Conservation (phyloP, 78 protist species). For the Protostelium mycophagum region DNA sequence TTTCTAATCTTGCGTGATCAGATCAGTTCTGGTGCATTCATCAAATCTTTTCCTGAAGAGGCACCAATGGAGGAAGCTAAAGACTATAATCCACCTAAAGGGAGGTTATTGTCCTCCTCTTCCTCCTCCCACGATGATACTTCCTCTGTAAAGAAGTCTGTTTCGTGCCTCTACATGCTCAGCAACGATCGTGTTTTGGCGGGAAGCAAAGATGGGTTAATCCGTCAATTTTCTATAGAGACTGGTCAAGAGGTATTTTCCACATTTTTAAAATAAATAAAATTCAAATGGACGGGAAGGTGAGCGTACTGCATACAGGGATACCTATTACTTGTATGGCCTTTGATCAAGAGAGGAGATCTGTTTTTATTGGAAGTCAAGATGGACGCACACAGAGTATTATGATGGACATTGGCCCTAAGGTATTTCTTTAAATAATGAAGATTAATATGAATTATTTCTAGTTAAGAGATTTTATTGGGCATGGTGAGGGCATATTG, state of each 20-base stretch:
- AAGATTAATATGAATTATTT: too few species aligned
- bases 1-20: neutral
- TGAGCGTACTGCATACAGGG: neutral
- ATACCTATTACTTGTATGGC: neutral
- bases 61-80: neutral
- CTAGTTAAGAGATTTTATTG: neutral
- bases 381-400: neutral
- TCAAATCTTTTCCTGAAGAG: neutral
- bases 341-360: neutral
- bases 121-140: neutral
- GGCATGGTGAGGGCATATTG: neutral
- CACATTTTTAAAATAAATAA: neutral
- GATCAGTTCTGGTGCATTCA: neutral
- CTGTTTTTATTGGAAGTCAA: neutral
- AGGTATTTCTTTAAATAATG: neutral
- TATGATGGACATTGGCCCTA: neutral
- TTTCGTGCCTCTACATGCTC: neutral
- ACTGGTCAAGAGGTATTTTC: neutral
- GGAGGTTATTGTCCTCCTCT: neutral
- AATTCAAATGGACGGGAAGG: neutral
- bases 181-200: neutral
- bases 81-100: neutral
- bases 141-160: neutral
- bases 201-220: neutral
- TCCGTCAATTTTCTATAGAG: neutral